Evolutionary conservation across 192 early-diverging fungal species (phyloP), one percentile per base, ranked within the genome.

Genomic region (Diversispora epigaea): DNA sequence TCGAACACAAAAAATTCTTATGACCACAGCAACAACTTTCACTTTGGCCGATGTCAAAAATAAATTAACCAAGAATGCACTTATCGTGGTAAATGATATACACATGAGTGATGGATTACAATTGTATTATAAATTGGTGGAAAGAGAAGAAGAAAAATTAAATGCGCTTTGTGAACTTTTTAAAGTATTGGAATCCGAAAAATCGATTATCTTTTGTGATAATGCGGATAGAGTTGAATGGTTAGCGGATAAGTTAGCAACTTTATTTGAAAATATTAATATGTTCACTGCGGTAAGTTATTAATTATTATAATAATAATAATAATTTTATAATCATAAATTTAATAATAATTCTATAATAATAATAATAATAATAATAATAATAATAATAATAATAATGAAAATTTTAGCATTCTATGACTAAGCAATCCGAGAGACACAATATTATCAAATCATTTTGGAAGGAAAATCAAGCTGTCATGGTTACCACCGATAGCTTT

Each of bases 1-100:
- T 41, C 45, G 65, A 47, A 40, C 47, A 56, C 49, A 72, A 22
- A 57, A 19, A 22, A 43, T 72, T 32, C n/a, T 72, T 12, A 72
- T 72, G 70, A 72, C 70, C 6, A 72, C 70, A 3, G 70, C 70
- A 0, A 72, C 70, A 72, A 72, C 70, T 15, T 72, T 56, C 9
- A 72, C 70, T 25, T 43, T 72, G n/a, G 70, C 70, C 4, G 70
- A 72, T 5, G 22, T 72, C 12, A 72, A 72, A 72, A 40, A 60
- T 43, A 43, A 25, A 40, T 32, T 56, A 60, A 43, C 56, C 0
- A 32, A 22, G 10, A 60, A 60, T 46, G 41, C 70, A 3, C 17
- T 21, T 14, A 60, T 72, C 4, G 56, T 72, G 4, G 39, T 72
- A 14, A 15, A 58, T 19, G 57, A 72, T 17, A n/a, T 49, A 21